Evolutionary conservation across 2,329 filamentous ascomycete genomes (phyloP).

Genomic region (Proliferodiscus dingleyae): DNA sequence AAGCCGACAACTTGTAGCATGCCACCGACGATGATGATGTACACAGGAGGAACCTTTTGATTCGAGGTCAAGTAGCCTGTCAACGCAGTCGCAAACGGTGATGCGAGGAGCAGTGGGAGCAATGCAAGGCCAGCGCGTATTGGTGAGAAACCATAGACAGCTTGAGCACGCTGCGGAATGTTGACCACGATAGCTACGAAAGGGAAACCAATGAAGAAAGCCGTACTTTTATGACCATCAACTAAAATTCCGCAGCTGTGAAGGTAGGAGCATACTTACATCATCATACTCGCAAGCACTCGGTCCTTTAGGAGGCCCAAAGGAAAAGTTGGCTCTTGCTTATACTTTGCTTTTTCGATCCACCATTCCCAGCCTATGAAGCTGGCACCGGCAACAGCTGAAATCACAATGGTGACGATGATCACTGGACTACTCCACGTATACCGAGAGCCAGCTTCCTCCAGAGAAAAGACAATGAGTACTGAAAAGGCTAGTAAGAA

Average conservation of each 20-base stretch:
- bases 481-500: constrained; percentile 38
- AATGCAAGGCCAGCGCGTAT: constrained; percentile 2
- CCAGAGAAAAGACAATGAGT: constrained; percentile 41
- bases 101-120: constrained; percentile 7
- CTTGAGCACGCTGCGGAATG: constrained; percentile 15
- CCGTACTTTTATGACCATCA: neutral
- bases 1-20: constrained; percentile 11
- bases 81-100: constrained; percentile 2
- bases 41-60: constrained; percentile 5
- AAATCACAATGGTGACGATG: constrained; percentile 28
- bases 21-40: constrained; percentile 7
- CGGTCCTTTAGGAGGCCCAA: constrained; percentile 11
- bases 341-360: constrained; percentile 7
- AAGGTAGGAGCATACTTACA: constrained; percentile 8
- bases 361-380: constrained; percentile 33
- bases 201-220: constrained; percentile 14
- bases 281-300: constrained; percentile 8
- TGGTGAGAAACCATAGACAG: constrained; percentile 10
- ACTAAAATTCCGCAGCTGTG: neutral
- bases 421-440: constrained; percentile 39
- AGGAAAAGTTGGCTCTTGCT: constrained; percentile 16
- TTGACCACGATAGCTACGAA: constrained; percentile 13
- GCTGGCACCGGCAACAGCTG: constrained; percentile 25
- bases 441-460: constrained; percentile 40
- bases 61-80: constrained; percentile 5